A percentile compares a stretch with the other conserved stretches of the same genome.
These are phyloP conservation scores for Rutstroemia sp. DNA, from an alignment of 2,329 filamentous ascomycete species.

Conservation along the genomic window DNA sequence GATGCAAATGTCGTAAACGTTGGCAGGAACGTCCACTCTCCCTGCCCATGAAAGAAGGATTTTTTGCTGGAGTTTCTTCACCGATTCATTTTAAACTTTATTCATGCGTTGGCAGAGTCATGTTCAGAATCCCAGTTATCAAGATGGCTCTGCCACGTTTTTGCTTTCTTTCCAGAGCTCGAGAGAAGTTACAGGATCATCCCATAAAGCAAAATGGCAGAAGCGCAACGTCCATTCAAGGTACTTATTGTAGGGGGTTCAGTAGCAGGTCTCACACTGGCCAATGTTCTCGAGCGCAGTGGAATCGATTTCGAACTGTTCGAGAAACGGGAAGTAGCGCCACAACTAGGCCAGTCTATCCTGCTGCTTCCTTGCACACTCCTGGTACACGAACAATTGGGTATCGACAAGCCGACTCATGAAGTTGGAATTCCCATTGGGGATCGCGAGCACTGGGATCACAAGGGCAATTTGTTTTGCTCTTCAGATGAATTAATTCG, in stretches of 20 bases:
- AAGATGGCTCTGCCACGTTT: background rate
- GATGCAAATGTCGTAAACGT: background rate
- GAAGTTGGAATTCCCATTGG: constrained; percentile 1
- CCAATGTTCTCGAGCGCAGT: constrained; percentile 16
- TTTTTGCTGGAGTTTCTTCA: no score
- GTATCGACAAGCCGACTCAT: constrained; percentile 1
- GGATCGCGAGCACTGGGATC: constrained; percentile 1
- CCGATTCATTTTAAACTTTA: no score
- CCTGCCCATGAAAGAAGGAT: no score
- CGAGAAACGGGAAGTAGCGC: constrained; percentile 17
- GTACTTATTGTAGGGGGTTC: constrained; percentile 20
- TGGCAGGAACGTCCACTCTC: background rate
- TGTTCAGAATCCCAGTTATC: background rate
- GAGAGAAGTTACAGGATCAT: background rate
- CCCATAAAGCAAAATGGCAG: background rate
- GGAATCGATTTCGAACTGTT: constrained; percentile 21
- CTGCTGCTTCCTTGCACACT: constrained; percentile 33
- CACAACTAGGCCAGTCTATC: constrained; percentile 19
- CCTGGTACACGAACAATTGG: constrained; percentile 43
- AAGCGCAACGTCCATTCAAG: constrained; percentile 9
- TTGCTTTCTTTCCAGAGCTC: background rate
- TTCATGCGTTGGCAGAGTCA: background rate
- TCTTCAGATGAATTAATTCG: constrained; percentile 2
- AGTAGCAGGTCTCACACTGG: constrained; percentile 19
- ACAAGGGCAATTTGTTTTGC: constrained; percentile 1